Conservation (phyloP, 2,329 filamentous ascomycete genomes). For the Leptographium radiaticola region DNA sequence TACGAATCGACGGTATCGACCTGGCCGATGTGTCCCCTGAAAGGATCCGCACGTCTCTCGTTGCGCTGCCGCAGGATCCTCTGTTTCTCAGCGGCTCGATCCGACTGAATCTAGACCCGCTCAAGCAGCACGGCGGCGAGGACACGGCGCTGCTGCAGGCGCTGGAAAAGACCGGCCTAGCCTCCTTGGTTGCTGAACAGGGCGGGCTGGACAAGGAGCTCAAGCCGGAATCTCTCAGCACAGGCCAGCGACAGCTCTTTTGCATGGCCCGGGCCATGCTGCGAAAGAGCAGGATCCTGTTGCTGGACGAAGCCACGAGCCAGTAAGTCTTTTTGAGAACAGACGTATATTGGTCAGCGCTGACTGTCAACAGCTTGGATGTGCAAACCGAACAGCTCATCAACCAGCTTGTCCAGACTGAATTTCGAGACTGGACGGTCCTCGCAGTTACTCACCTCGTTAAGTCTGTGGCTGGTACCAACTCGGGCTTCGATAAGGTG, state of each 20-base stretch:
- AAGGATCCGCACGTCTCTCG: conserved; percentile 20
- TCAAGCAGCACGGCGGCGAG: conserved; percentile 20
- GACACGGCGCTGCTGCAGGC: conserved; percentile 8
- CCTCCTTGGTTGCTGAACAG: conserved; percentile 19
- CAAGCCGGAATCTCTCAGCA: conserved; percentile 19
- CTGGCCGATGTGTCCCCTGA: conserved; percentile 14
- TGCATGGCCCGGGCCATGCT: conserved; percentile 34
- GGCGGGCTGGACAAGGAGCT: conserved; percentile 26
- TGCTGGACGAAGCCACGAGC: conserved; percentile 32
- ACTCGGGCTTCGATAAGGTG: conserved; percentile 28
- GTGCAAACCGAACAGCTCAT: conserved; percentile 40
- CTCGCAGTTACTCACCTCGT: conserved; percentile 22
- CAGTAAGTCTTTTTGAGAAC: conserved; percentile 9
- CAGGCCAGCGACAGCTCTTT: conserved; percentile 37
- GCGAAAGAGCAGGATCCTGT: conserved; percentile 24
- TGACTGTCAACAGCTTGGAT: conserved; percentile 32
- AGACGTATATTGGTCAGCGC: background rate
- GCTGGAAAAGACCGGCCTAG: conserved; percentile 12
- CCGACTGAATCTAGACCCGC: conserved; percentile 35
- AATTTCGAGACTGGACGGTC: conserved; percentile 42
- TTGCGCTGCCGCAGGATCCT: conserved; percentile 36
- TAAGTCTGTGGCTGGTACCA: conserved; percentile 28
- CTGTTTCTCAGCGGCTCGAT: conserved; percentile 35
- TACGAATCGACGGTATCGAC: conserved; percentile 32
- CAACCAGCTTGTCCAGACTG: conserved; percentile 37